Conservation (phyloP, 2,329 filamentous ascomycete species). For the Tolypocladium inflatum region DNA sequence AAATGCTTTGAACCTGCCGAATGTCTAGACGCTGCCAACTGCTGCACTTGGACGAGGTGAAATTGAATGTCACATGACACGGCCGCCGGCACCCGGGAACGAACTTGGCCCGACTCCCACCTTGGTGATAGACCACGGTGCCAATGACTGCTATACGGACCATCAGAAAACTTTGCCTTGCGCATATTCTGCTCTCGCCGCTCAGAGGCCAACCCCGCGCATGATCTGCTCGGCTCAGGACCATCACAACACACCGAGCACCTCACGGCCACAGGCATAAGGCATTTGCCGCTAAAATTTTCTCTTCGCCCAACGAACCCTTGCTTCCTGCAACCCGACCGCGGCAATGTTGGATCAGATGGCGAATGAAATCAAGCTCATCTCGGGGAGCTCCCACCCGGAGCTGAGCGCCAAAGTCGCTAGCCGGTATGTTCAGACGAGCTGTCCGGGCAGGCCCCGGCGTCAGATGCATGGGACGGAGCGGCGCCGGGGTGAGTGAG, state of each 20-base stretch:
- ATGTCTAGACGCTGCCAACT: not conserved
- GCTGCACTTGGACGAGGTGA: not conserved
- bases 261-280: not conserved
- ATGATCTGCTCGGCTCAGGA: not conserved
- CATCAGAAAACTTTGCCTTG: not conserved
- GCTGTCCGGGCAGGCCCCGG: not conserved
- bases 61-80: conserved; percentile 3
- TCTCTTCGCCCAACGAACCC: not conserved
- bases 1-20: not conserved
- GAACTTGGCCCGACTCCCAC: not conserved
- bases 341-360: conserved; percentile 31
- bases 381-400: conserved; percentile 39
- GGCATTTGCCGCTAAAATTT: conserved; percentile 2
- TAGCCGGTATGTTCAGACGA: conserved; percentile 24
- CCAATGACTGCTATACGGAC: not conserved
- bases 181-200: not conserved
- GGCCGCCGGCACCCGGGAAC: not conserved
- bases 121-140: not conserved
- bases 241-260: not conserved
- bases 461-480: not conserved
- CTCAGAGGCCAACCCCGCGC: not conserved
- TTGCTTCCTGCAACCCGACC: not conserved
- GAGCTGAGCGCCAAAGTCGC: conserved; percentile 37
- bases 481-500: not conserved
- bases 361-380: conserved; percentile 44